Evolutionary conservation across 2,329 filamentous ascomycete species (phyloP), one percentile per base, ranked within the genome.

Genomic region (Berkeleyomyces rouxiae): DNA sequence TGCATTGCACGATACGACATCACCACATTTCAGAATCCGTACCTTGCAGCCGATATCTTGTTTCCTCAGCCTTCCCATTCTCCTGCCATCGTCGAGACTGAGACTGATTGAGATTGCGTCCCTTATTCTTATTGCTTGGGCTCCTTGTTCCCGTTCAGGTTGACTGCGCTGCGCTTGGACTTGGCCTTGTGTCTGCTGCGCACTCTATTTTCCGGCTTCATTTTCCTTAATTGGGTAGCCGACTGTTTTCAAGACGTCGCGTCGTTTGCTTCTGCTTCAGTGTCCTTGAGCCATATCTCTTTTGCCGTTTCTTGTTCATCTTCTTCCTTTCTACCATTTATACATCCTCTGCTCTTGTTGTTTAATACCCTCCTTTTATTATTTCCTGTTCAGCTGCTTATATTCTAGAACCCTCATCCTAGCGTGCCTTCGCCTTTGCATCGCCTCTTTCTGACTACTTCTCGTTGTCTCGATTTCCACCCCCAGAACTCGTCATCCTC

Each of bases 341-440:
- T 55, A 55, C 59, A 31, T 10, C 36, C 36, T 33, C 36, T 16
- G 40, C 43, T 58, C 43, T 33, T 43, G 23, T 37, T 31, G 33
- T 49, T 57, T 58, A 16, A 44, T 61, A 60, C 11, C 31, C 36
- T 33, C 55, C 7, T 43, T 57, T 53, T 13, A n/a, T 63, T 63
- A 43, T 33, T 42, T 36, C 37, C 49, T 39, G 58, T 61, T 44
- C 58, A 57, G 57, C 55, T 49, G 58, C 58, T 63, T 61, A 63
- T 61, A 61, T 57, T 60, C 58, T 61, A 63, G 62, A 61, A 61
- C 55, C 57, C 42, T 63, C 46, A 40, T 47, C 31, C 58, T 49
- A 61, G 58, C 58, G 62, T 33, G 49, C 33, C 31, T 63, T 59
- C 40, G 44, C 58, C 47, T 61, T 47, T 63, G 62, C 58, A 63